Evolutionary conservation across 306 rosid genomes (phyloP).

Genomic region (Arachis stenosperma): DNA sequence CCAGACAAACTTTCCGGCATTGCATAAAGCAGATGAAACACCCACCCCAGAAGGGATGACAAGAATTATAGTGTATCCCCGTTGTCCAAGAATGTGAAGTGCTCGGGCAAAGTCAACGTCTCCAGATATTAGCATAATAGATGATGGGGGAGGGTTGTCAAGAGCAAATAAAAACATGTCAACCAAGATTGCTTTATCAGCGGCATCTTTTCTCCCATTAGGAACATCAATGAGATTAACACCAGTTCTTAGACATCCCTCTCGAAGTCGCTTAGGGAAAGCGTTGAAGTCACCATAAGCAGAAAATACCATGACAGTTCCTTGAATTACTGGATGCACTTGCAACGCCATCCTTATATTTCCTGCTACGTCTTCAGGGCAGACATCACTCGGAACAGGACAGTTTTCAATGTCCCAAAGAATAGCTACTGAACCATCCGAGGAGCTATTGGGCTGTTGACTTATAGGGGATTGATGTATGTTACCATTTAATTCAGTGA

Average conservation of each 20-base stretch:
- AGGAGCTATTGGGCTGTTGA: slow-evolving; percentile 56
- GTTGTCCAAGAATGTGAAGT: slow-evolving; percentile 95
- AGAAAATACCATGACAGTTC: slow-evolving; percentile 83
- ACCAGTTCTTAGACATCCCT: slow-evolving; percentile 98
- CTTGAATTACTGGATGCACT: slow-evolving; percentile 87
- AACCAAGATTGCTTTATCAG: slow-evolving; percentile 96
- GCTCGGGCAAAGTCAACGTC: slow-evolving; percentile 97
- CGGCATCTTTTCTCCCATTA: slow-evolving; percentile 97
- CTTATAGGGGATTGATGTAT: slow-evolving; percentile 52
- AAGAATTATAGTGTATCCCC: slow-evolving; percentile 89
- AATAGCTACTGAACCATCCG: slow-evolving; percentile 84
- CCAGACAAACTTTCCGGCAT: slow-evolving; percentile 98
- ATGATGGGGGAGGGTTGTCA: slow-evolving; percentile 96
- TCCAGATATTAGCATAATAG: slow-evolving; percentile 92
- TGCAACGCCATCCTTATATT: slow-evolving; percentile 94
- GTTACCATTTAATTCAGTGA: slow-evolving; percentile 59
- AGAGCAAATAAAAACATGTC: slow-evolving; percentile 99
- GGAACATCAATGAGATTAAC: slow-evolving; percentile 95
- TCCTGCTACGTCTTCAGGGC: slow-evolving; percentile 92
- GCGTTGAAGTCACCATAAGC: slow-evolving; percentile 95
- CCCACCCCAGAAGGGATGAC: slow-evolving; percentile 90
- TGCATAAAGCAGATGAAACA: slow-evolving; percentile 92
- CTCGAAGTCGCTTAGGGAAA: slow-evolving; percentile 90
- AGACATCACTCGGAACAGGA: slow-evolving; percentile 93
- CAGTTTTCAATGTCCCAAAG: slow-evolving; percentile 98